Evolutionary conservation across 257 asterid genomes (phyloP).

Genomic region (Salvia hispanica): DNA sequence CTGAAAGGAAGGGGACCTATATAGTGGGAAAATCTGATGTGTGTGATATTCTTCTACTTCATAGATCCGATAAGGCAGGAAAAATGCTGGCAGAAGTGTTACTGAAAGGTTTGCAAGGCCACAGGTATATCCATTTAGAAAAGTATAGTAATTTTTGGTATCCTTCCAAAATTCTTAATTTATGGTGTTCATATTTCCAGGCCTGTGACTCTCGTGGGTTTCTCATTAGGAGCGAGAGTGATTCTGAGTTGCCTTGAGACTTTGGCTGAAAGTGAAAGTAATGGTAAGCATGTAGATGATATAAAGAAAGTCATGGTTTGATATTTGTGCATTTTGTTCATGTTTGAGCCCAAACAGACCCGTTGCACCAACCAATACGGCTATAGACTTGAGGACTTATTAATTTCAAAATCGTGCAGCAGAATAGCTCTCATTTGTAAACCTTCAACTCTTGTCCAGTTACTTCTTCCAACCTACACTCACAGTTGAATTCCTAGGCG

Average conservation of each 20-base stretch:
- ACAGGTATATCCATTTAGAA: constrained; percentile 51
- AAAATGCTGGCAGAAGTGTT: constrained; percentile 83
- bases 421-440: neutral
- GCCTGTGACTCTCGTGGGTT: constrained; percentile 97
- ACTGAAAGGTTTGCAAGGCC: constrained; percentile 83
- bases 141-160: neutral
- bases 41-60: constrained; percentile 26
- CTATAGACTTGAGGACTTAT: neutral
- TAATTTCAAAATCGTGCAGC: no score
- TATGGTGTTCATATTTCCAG: constrained; percentile 46
- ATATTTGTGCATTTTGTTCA: constrained; percentile 11
- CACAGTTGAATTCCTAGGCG: constrained; percentile 1
- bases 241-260: constrained; percentile 85
- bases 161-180: constrained; percentile 19
- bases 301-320: neutral
- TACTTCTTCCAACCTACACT: neutral
- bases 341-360: neutral
- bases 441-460: neutral
- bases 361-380: neutral
- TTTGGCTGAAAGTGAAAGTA: constrained; percentile 62
- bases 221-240: constrained; percentile 95
- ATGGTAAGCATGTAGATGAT: constrained; percentile 48
- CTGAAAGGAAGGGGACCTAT: neutral
- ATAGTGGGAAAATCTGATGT: neutral
- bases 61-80: constrained; percentile 94